Percentiles rank a stretch among this genome's conserved stretches.
Evolutionary conservation across 2,329 filamentous ascomycete species (phyloP).

Genomic region (Cladophialophora psammophila): DNA sequence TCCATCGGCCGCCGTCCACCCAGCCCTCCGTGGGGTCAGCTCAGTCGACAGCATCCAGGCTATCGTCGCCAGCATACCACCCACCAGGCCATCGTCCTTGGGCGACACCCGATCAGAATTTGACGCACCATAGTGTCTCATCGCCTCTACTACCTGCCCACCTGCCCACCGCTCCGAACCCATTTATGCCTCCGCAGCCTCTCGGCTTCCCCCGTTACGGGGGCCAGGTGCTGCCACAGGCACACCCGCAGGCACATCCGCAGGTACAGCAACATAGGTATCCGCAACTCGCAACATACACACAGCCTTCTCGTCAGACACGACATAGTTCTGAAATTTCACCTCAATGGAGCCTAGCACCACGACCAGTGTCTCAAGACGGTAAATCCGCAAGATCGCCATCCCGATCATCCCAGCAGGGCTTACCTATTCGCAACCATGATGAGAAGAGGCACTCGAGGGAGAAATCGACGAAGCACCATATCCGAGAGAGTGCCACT

Average conservation of each 20-base stretch:
- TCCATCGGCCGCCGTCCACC: conserved; percentile 22
- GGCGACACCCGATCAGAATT: conserved; percentile 36
- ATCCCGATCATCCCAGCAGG: conserved; percentile 36
- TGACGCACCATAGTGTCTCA: conserved; percentile 36
- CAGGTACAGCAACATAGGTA: not conserved
- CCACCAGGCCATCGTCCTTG: conserved; percentile 36
- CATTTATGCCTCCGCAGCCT: conserved; percentile 28
- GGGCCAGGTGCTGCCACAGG: conserved; percentile 16
- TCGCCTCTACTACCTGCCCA: conserved; percentile 37
- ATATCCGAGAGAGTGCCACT: conserved; percentile 46
- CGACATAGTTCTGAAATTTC: conserved; percentile 27
- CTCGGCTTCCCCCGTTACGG: conserved; percentile 25
- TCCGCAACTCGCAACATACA: conserved; percentile 7
- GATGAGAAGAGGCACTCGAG: conserved; percentile 32
- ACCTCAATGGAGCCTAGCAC: conserved; percentile 25
- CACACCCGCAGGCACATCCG: conserved; percentile 17
- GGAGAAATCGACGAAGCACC: conserved; percentile 41
- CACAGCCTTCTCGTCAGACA: conserved; percentile 10
- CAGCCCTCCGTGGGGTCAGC: conserved; percentile 29
- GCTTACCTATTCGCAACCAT: conserved; percentile 23
- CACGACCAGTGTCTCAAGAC: conserved; percentile 38
- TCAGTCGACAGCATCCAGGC: conserved; percentile 30
- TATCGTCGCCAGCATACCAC: conserved; percentile 33
- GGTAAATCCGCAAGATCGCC: conserved; percentile 38
- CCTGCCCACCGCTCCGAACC: conserved; percentile 30